A percentile compares a stretch with the other conserved stretches of the same genome.
These are phyloP conservation scores for Aspergillus flavus DNA, from an alignment of 2,329 filamentous ascomycete species.

Conservation along the genomic window DNA sequence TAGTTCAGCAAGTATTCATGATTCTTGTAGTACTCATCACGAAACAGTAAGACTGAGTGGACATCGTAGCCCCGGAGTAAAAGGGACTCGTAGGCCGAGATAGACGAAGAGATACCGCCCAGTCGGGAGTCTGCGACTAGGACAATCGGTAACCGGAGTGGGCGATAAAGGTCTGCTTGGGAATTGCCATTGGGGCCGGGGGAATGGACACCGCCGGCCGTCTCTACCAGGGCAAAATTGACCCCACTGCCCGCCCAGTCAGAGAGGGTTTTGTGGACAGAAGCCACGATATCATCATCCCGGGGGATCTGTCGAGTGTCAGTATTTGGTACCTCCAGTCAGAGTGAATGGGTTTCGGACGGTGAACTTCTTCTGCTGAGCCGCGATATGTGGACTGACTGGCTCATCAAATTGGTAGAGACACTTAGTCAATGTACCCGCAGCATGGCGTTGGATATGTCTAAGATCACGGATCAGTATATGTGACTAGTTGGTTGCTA, in stretches of 20 bases:
- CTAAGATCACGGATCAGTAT: slow-evolving; percentile 29
- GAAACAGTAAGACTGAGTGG: slow-evolving; percentile 69
- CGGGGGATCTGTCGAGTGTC: slow-evolving; percentile 47
- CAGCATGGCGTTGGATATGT: slow-evolving; percentile 64
- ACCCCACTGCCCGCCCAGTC: slow-evolving; percentile 37
- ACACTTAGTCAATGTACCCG: slow-evolving; percentile 59
- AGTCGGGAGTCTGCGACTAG: slow-evolving; percentile 75
- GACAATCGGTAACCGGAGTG: slow-evolving; percentile 71
- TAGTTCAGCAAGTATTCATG: slow-evolving; percentile 68
- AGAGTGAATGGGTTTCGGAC: neutral
- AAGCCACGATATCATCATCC: slow-evolving; percentile 53
- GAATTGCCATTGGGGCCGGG: slow-evolving; percentile 74
- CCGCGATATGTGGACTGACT: slow-evolving; percentile 77
- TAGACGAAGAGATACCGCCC: slow-evolving; percentile 78
- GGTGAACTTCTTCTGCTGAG: slow-evolving; percentile 52
- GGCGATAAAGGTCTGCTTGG: slow-evolving; percentile 76
- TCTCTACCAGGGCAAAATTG: slow-evolving; percentile 74
- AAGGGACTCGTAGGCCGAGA: slow-evolving; percentile 78
- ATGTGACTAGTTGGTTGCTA: neutral
- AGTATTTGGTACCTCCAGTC: neutral
- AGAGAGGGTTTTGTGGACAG: slow-evolving; percentile 50
- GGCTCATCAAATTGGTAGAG: slow-evolving; percentile 74
- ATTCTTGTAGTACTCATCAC: slow-evolving; percentile 67
- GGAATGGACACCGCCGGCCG: slow-evolving; percentile 79
- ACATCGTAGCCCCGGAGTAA: slow-evolving; percentile 78